Evolutionary conservation across 495 filamentous ascomycete genomes (phyloP).

Genomic region (Alectoria sarmentosa): DNA sequence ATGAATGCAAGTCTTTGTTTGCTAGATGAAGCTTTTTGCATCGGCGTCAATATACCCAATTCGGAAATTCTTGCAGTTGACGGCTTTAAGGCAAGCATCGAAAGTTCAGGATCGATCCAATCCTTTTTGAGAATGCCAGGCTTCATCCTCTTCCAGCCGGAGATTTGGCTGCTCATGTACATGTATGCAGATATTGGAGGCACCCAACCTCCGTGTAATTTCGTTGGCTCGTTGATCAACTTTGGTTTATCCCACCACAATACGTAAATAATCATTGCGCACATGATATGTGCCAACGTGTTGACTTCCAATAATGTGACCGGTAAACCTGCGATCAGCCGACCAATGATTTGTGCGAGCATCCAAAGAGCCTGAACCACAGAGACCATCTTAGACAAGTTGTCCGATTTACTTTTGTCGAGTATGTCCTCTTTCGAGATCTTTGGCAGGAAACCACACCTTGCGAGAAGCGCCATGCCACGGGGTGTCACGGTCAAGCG

Average conservation of each 20-base stretch:
- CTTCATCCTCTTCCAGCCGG: constrained; percentile 4
- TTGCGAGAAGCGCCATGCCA: constrained; percentile 22
- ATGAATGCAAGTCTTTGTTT: background rate
- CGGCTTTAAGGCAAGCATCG: constrained; percentile 5
- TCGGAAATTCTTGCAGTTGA: background rate
- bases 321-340: constrained; percentile 17
- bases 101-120: constrained; percentile 17
- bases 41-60: background rate
- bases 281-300: constrained; percentile 25
- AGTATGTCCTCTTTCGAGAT: constrained; percentile 19
- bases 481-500: constrained; percentile 19
- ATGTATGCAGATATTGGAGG: constrained; percentile 17
- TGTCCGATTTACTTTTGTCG: constrained; percentile 30
- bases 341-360: constrained; percentile 23
- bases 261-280: constrained; percentile 23
- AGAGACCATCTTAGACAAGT: constrained; percentile 23
- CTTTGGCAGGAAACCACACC: constrained; percentile 15
- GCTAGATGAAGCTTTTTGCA: background rate
- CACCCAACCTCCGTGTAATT: constrained; percentile 15
- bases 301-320: constrained; percentile 29
- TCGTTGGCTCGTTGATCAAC: constrained; percentile 21
- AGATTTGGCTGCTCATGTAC: constrained; percentile 23
- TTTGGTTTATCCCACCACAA: constrained; percentile 28
- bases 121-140: constrained; percentile 11
- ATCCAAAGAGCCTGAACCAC: constrained; percentile 28